Base-by-base conservation (phyloP, 202 grass and related monocot genomes). In the Musa balbisiana region DNA sequence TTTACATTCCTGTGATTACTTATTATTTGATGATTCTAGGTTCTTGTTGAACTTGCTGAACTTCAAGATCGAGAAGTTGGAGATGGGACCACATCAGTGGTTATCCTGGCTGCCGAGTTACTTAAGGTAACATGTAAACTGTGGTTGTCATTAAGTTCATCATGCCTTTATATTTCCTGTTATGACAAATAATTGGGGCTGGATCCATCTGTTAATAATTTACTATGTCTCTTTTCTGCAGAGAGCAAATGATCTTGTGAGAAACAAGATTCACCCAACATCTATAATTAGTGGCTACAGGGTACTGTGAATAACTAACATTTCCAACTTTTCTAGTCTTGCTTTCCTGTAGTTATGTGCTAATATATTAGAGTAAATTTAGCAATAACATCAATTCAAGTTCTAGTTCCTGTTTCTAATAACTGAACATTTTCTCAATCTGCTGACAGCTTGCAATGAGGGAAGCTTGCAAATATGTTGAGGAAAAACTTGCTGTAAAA, bases 1-100 rank as follows among this genome's bases (percentile, higher is more conserved):
- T 65, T 52, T 64, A 52, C 12, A 66, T 16, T 55, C 25, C 20
- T n/a, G 12, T 80, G 70, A 53, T 82, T 43, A 76, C 13, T 71
- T 68, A 59, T 13, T 62, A 29, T 12, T 79, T 43, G 21, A 72
- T 71, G 20, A 78, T 82, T 24, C 19, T 79, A 98, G 91, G 84
- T 98, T 78, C 91, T 98, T 86, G 91, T 98, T 84, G 94, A 98
- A 79, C 83, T 93, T 81, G 90, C 90, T 72, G 94, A 91, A 77
- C 94, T 93, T 82, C 94, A 97, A 83, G 94, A 97, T 27, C 79
- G 77, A 6, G 94, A 97, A 73, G 94, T 97, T n/a, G 90, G 93
- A 81, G 88, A 97, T 83, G 93, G 93, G 43, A 93, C 93, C 19
- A 93, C 93, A 62, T 93, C 93, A 72, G 86, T 87, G 29, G 93